Conservation (phyloP, 2,329 filamentous ascomycete species). For the Drechmeria coniospora region DNA sequence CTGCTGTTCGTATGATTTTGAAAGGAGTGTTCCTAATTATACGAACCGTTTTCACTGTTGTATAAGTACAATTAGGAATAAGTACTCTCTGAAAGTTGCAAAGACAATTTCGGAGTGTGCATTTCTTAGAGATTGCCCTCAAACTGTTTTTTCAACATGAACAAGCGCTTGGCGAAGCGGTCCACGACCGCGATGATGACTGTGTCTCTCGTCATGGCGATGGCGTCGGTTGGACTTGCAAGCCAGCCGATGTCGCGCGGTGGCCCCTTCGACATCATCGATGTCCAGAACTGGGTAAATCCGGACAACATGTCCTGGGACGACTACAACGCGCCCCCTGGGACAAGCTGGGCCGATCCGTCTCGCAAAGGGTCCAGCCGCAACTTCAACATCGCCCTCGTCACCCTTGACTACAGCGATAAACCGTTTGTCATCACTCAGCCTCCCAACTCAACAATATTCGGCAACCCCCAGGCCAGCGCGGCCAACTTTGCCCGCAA, state of each 20-base stretch:
- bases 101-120: no score
- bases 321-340: constrained; percentile 30
- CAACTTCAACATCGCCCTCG: constrained; percentile 41
- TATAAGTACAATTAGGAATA: no score
- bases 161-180: no score
- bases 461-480: constrained; percentile 30
- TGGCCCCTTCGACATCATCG: constrained; percentile 32
- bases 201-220: no score
- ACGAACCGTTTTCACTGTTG: no score
- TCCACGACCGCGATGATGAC: no score
- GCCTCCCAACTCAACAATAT: constrained; percentile 28
- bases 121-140: no score
- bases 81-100: no score
- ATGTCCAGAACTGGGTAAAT: constrained; percentile 36
- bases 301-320: constrained; percentile 38
- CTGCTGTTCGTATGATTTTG: no score
- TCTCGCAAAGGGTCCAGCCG: constrained; percentile 25
- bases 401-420: constrained; percentile 35
- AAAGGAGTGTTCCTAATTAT: no score
- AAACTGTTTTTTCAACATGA: no score
- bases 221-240: background rate
- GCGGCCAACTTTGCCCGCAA: constrained; percentile 25
- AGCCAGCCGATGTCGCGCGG: background rate
- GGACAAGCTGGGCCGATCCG: constrained; percentile 31
- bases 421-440: constrained; percentile 32